Evolutionary conservation across 257 asterid genomes (phyloP).

Genomic region (Nicotiana attenuata): DNA sequence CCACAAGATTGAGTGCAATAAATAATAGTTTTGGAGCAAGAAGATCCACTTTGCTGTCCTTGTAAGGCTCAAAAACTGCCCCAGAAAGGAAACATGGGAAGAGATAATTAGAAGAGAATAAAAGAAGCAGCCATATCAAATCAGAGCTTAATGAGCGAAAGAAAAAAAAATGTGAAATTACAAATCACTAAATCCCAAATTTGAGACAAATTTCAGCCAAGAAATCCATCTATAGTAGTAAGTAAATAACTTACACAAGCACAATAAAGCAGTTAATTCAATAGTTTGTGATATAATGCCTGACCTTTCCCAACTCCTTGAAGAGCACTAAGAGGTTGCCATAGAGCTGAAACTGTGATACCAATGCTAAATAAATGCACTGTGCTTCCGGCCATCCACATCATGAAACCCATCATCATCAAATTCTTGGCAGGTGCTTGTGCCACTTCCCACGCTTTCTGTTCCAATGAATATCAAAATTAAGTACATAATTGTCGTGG

Average conservation of each 20-base stretch:
- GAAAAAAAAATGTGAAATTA: background rate
- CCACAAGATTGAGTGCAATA: conserved; percentile 82
- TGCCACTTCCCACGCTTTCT: conserved; percentile 99
- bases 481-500: background rate
- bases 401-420: conserved; percentile 97
- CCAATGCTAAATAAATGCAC: conserved; percentile 97
- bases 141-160: background rate
- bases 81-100: background rate
- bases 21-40: conserved; percentile 65
- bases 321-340: conserved; percentile 95
- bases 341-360: conserved; percentile 90
- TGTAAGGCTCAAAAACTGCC: conserved; percentile 95
- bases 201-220: conserved; percentile 1
- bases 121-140: background rate
- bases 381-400: conserved; percentile 99
- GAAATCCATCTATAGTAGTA: background rate
- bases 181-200: background rate
- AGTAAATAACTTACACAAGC: background rate
- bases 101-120: background rate
- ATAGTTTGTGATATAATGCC: background rate
- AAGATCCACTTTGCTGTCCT: conserved; percentile 82
- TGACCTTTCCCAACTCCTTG: conserved; percentile 93
- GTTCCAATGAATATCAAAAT: conserved; percentile 20
- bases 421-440: conserved; percentile 93
- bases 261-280: background rate